Base-by-base conservation (phyloP, 176 grass and related monocot species). In the Urochloa ruziziensis region DNA sequence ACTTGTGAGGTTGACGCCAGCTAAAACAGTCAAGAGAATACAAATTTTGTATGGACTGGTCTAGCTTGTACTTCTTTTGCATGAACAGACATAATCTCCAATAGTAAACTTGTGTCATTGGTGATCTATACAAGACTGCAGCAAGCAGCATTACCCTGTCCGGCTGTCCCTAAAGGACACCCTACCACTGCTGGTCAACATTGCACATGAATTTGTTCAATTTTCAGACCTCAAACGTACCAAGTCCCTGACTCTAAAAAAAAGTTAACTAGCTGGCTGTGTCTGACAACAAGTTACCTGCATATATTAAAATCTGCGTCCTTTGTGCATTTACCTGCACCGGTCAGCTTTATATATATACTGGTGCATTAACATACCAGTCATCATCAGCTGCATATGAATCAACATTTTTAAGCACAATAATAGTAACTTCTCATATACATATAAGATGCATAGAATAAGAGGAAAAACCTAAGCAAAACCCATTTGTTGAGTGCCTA, bases 91-190 rank as follows among this genome's bases (percentile, higher is more conserved):
- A 81, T 75, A 36, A 54, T 68, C 16, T 57, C 67, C 21, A 87
- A 75, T 61, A 87, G 70, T 81, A 81, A 74, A 81, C 78, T 59
- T 87, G 85, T 76, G 78, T 60, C 62, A 87, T 75, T 10, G 14
- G 43, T 14, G 36, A 81, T 58, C 28, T 23, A 66, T 47, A 36
- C 48, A 35, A 30, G 21, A 44, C 68, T 64, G 10, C 46, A 43
- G n/a, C n/a, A n/a, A n/a, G n/a, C n/a, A n/a, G 8, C 17, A 46
- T 58, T 74, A 34, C 60, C 51, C n/a, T n/a, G n/a, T n/a, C n/a
- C n/a, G n/a, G n/a, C n/a, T 80, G 77, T 57, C 77, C 52, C 44
- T 52, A 62, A 51, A 13, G 12, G 52, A 40, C 39, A 40, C 39
- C 67, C n/a, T n/a, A 64, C 68, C 24, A 74, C 23, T 74, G n/a